These are phyloP conservation scores for Craterostigma plantagineum DNA, from an alignment of 257 asterid species.

Conservation along the genomic window DNA sequence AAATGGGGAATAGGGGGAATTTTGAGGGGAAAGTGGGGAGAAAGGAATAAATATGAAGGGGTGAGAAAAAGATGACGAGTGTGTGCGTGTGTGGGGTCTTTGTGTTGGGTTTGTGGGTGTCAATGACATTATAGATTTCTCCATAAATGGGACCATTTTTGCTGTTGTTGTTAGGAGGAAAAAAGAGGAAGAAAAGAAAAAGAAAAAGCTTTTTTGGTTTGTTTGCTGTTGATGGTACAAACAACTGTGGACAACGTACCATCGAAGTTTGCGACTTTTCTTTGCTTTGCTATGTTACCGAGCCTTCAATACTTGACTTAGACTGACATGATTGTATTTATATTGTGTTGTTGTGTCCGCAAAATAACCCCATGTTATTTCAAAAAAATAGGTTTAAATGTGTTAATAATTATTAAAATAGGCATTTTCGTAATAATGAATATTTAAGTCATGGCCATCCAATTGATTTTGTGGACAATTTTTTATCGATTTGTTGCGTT, in stretches of 20 bases:
- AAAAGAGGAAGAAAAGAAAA: constrained; percentile 12
- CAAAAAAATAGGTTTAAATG: too few species aligned
- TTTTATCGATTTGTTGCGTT: too few species aligned
- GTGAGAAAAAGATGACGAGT: neutral
- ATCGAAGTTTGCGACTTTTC: too few species aligned
- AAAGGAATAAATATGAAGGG: neutral
- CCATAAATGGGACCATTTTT: constrained; percentile 20
- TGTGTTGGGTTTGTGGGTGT: constrained; percentile 55
- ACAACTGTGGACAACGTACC: too few species aligned
- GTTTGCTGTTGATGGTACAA: neutral
- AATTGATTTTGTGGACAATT: too few species aligned
- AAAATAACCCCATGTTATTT: too few species aligned
- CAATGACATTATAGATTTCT: constrained; percentile 35
- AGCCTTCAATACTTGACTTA: neutral
- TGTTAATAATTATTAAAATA: too few species aligned
- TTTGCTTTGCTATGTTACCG: too few species aligned
- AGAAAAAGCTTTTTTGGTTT: neutral
- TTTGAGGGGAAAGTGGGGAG: constrained; percentile 10
- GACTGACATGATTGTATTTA: neutral
- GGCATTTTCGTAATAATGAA: too few species aligned
- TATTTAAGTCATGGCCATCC: too few species aligned
- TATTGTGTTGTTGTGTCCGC: too few species aligned
- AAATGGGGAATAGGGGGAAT: too few species aligned
- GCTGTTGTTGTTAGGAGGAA: constrained; percentile 11
- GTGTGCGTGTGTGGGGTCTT: constrained; percentile 20